These are phyloP conservation scores for Xylaria hypoxylon DNA, from an alignment of 2,329 filamentous ascomycete species.

Conservation along the genomic window DNA sequence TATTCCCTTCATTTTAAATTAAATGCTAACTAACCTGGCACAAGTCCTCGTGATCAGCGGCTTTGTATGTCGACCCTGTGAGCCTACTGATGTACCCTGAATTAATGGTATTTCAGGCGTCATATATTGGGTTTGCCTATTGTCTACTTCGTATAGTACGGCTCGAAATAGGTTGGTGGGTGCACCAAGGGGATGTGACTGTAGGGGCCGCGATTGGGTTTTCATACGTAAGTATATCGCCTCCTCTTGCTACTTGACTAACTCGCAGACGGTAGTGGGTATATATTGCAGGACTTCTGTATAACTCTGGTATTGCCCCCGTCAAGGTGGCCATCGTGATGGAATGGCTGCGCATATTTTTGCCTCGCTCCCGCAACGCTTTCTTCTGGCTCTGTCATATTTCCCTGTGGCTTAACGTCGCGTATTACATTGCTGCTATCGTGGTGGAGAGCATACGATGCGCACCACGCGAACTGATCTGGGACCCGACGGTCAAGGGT, in stretches of 20 bases:
- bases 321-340: slow-evolving; percentile 31
- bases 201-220: slow-evolving; percentile 21
- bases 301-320: slow-evolving; percentile 27
- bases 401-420: slow-evolving; percentile 26
- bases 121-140: slow-evolving; percentile 30
- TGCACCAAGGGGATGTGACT: slow-evolving; percentile 34
- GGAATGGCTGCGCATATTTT: slow-evolving; percentile 31
- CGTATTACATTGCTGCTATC: slow-evolving; percentile 24
- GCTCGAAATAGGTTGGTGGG: slow-evolving; percentile 34
- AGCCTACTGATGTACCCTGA: not conserved
- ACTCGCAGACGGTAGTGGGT: slow-evolving; percentile 24
- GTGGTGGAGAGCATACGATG: slow-evolving; percentile 32
- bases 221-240: slow-evolving; percentile 24
- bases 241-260: slow-evolving; percentile 5
- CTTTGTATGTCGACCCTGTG: slow-evolving; percentile 19
- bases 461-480: slow-evolving; percentile 25
- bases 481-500: slow-evolving; percentile 32
- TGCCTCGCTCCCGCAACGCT: slow-evolving; percentile 11
- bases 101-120: slow-evolving; percentile 24
- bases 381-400: slow-evolving; percentile 32
- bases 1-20: not conserved
- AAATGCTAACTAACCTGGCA: not conserved
- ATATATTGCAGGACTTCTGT: slow-evolving; percentile 31
- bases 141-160: slow-evolving; percentile 24
- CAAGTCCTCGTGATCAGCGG: slow-evolving; percentile 31